Conservation (phyloP, 768 basidiomycete species). For the Lactifluus piperatus region DNA sequence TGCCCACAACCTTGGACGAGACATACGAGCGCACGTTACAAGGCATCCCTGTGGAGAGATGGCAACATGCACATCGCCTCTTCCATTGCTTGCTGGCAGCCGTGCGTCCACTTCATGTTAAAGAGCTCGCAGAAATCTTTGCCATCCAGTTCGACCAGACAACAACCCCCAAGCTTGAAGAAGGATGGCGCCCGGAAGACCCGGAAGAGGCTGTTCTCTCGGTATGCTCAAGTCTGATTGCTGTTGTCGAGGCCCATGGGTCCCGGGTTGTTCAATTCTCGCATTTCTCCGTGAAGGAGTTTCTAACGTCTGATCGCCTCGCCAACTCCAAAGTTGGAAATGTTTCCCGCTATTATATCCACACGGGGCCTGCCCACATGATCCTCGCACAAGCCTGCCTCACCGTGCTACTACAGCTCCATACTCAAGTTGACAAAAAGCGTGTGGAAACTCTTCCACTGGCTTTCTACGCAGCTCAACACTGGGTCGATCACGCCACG, state of each 20-base stretch:
- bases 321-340: not conserved
- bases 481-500: not conserved
- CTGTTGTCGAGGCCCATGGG: not conserved
- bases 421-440: not conserved
- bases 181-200: not conserved
- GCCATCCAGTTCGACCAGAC: not conserved
- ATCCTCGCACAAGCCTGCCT: not conserved
- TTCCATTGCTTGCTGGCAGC: not conserved
- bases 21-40: not conserved
- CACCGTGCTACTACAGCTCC: not conserved
- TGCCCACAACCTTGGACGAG: not conserved
- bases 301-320: not conserved
- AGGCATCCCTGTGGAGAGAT: too few species aligned
- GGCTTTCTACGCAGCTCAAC: not conserved
- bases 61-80: too few species aligned
- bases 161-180: not conserved
- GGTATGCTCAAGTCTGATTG: not conserved
- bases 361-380: too few species aligned
- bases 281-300: not conserved
- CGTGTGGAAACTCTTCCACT: not conserved
- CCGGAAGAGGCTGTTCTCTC: not conserved
- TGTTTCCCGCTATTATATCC: not conserved
- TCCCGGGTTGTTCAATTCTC: not conserved
- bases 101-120: not conserved
- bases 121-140: too few species aligned